Base-by-base conservation (phyloP, 176 grass and related monocot genomes). In the Eleusine coracana region DNA sequence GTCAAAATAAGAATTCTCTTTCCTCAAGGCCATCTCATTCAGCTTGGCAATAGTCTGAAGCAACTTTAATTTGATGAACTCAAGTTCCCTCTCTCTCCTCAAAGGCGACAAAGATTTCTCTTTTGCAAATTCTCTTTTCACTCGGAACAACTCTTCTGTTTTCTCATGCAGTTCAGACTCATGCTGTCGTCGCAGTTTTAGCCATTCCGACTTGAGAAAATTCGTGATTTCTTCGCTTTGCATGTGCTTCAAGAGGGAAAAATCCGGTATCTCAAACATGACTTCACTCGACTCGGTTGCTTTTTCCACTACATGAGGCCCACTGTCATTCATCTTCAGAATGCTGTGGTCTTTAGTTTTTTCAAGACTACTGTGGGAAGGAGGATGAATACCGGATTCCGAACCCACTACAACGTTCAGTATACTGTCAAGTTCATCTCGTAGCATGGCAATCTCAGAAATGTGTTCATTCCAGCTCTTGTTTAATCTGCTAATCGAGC, bases 81-180 rank as follows among this genome's bases (percentile, higher is more conserved):
- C 92, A 58, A 88, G 74, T 54, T 98, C 96, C 51, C 80, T 93
- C 86, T 98, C 91, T 79, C 87, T 98, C 84, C 83, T 85, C 28
- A 87, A 65, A 72, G 86, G 92, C 66, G 73, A 41, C 7, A 66
- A 82, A 73, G 86, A 80, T 71, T 73, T 93, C 28, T 84, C 91
- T 36, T 90, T 98, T 7, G 88, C 82, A 8, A 87, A 79, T 58
- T 95, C 85, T 66, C 96, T 86, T 78, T 98, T 98, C 21, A 98
- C 61, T 83, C 84, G 91, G 78, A 98, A 98, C 34, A 98, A 69
- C 67, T 98, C 91, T 50, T 98, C 96, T 2, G 91, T 98, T 84
- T 88, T 95, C 70, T 88, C 80, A 3, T 89, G 89, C 45, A 95
- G 68, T 8, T 88, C 85, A 1, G 60, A 80, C 5, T 98, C 96